Conservation (phyloP, 2,329 filamentous ascomycete species). For the Hysterium pulicare region DNA sequence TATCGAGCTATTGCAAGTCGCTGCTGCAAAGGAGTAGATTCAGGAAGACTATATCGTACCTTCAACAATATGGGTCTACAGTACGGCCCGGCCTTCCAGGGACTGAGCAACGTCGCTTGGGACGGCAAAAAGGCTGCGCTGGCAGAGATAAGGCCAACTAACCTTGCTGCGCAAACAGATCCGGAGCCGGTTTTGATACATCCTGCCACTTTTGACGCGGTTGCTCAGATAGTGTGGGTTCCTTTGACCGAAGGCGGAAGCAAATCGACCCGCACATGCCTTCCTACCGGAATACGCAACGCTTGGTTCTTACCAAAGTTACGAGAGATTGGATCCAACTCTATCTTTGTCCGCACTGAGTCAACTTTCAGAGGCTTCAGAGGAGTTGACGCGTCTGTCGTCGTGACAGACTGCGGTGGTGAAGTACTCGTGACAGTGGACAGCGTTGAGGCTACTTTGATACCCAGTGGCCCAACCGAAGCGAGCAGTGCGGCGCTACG, state of each 20-base stretch:
- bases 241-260: background rate
- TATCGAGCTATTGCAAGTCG: background rate
- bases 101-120: background rate
- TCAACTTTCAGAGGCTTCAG: too few species aligned
- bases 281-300: background rate
- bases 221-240: background rate
- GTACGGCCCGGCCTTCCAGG: background rate
- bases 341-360: too few species aligned
- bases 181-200: conserved; percentile 4
- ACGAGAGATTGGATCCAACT: too few species aligned
- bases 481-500: too few species aligned
- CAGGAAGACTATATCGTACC: background rate
- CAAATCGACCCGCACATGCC: background rate
- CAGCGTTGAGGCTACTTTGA: too few species aligned
- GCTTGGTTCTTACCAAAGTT: background rate
- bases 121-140: background rate
- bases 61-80: background rate
- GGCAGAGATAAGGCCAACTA: background rate
- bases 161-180: background rate
- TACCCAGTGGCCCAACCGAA: too few species aligned
- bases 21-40: background rate
- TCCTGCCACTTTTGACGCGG: conserved; percentile 2
- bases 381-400: background rate
- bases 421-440: background rate
- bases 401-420: background rate